Evolutionary conservation across 495 filamentous ascomycete genomes (phyloP).

Genomic region (Bacidia rubella): DNA sequence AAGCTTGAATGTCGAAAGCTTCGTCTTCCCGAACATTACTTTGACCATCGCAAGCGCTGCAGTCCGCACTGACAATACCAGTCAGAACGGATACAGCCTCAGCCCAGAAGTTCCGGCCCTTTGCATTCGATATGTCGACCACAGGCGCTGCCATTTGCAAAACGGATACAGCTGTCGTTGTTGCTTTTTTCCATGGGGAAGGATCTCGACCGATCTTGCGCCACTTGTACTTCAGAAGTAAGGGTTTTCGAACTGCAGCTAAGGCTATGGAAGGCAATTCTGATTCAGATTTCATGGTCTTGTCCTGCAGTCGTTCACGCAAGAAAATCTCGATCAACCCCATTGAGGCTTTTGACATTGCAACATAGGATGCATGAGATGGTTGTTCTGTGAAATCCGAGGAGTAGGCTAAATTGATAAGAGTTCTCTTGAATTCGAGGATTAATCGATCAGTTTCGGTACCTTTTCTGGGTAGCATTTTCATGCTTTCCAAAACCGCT

Average conservation of each 20-base stretch:
- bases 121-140: conserved; percentile 41
- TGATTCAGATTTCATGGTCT: conserved; percentile 44
- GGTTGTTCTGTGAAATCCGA: neutral
- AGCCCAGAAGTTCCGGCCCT: conserved; percentile 41
- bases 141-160: conserved; percentile 51
- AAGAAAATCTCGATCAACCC: conserved; percentile 47
- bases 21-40: conserved; percentile 47
- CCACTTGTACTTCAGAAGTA: conserved; percentile 63
- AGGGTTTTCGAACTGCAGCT: conserved; percentile 49
- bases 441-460: conserved; percentile 52
- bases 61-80: conserved; percentile 46
- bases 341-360: conserved; percentile 69
- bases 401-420: conserved; percentile 54
- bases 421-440: conserved; percentile 51
- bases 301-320: conserved; percentile 31
- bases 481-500: conserved; percentile 57
- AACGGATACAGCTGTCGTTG: conserved; percentile 52
- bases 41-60: conserved; percentile 26
- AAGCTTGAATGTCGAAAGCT: conserved; percentile 65
- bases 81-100: conserved; percentile 44
- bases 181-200: conserved; percentile 68
- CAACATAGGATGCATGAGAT: conserved; percentile 52
- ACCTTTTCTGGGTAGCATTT: conserved; percentile 55
- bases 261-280: conserved; percentile 55
- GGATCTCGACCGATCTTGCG: conserved; percentile 39